Evolutionary conservation across 1,284 basidiomycete species (phyloP).

Genomic region (Marasmius oreades): DNA sequence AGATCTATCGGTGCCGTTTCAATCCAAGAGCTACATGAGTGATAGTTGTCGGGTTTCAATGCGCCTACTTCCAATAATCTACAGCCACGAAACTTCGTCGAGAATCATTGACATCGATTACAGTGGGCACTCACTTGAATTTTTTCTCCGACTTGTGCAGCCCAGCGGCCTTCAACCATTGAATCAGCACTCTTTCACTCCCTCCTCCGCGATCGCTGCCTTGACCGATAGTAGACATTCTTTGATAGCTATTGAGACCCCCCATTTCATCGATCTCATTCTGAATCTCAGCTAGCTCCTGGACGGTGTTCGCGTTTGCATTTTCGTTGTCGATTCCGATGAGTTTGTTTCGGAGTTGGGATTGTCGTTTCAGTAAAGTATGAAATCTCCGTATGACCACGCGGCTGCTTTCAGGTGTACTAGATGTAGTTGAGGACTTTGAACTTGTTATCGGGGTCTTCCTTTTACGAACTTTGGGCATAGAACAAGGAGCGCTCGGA

Average conservation of each 20-base stretch:
- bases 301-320: neutral
- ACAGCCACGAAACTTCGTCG: neutral
- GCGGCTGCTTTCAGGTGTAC: slow-evolving; percentile 52
- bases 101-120: neutral
- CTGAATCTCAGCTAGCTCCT: slow-evolving; percentile 45
- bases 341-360: slow-evolving; percentile 35
- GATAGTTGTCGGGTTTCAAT: slow-evolving; percentile 78
- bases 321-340: neutral
- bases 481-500: slow-evolving; percentile 6
- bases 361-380: slow-evolving; percentile 58
- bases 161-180: slow-evolving; percentile 64
- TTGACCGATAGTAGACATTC: slow-evolving; percentile 79
- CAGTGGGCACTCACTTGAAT: slow-evolving; percentile 36
- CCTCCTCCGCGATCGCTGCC: slow-evolving; percentile 79
- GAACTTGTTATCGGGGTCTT: slow-evolving; percentile 37
- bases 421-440: slow-evolving; percentile 24
- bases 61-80: slow-evolving; percentile 88
- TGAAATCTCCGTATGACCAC: slow-evolving; percentile 69
- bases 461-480: slow-evolving; percentile 44
- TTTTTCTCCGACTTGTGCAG: slow-evolving; percentile 30
- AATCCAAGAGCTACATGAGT: slow-evolving; percentile 65
- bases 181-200: slow-evolving; percentile 73
- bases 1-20: slow-evolving; percentile 75
- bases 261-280: slow-evolving; percentile 64
- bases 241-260: slow-evolving; percentile 76